Conservation (phyloP, 176 grass and related monocot genomes). For the Cocos nucifera region DNA sequence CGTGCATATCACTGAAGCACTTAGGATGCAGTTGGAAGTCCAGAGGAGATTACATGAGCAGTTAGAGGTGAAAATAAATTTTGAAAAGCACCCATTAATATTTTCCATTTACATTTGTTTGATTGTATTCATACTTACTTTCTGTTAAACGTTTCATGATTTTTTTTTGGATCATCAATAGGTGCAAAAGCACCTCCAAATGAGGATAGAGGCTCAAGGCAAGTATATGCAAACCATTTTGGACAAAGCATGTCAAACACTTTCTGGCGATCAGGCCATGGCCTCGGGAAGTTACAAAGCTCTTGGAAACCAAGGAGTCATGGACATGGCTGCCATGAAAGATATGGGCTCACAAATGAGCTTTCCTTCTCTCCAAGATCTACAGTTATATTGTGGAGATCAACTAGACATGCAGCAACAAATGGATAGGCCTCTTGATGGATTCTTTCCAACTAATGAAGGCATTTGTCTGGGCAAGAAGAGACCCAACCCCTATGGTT, state of each 20-base stretch:
- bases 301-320: conserved; percentile 40
- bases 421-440: conserved; percentile 56
- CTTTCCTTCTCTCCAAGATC: conserved; percentile 68
- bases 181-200: conserved; percentile 95
- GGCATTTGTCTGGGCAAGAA: conserved; percentile 49
- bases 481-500: conserved; percentile 30
- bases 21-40: conserved; percentile 20
- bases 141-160: too few relatives aligned
- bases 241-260: conserved; percentile 79
- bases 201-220: conserved; percentile 93
- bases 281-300: conserved; percentile 46
- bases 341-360: conserved; percentile 47
- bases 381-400: conserved; percentile 56
- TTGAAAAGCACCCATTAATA: too few relatives aligned
- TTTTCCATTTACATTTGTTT: too few relatives aligned
- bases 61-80: not conserved
- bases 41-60: conserved; percentile 14
- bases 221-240: conserved; percentile 98
- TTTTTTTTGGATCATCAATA: conserved; percentile 5
- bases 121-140: too few relatives aligned
- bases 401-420: conserved; percentile 84
- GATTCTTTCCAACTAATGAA: conserved; percentile 46
- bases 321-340: conserved; percentile 54
- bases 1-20: conserved; percentile 4
- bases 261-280: conserved; percentile 36